Base-by-base conservation (phyloP, 345 rosid genomes). In the Brassica nigra region DNA sequence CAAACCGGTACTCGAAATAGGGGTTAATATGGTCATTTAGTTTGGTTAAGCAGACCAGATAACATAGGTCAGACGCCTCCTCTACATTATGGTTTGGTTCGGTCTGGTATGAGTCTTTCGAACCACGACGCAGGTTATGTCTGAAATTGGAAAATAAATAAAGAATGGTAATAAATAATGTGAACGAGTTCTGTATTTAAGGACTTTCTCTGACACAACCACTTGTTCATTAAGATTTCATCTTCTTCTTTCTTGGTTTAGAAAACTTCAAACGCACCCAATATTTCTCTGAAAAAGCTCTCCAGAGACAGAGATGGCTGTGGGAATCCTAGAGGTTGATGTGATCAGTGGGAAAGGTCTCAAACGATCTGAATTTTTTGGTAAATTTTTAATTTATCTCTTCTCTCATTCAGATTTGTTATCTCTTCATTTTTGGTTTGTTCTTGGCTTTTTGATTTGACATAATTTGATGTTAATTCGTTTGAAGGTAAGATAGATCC, bases 281-380 rank as follows among this genome's bases (percentile, higher is more conserved):
- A 34, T 0, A 65, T 8, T 64, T 64, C 6, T 65, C 7, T 59
- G 0, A 2, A 34, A 64, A 8, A 36, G 3, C 16, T 66, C 54
- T 37, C 16, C 16, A 20, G 20, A 65, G 30, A 36, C 42, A 31
- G 10, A 63, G 8, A 69, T 92, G 99, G 99, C 87, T 49, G 71
- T 86, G 5, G 99, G 99, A 68, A 70, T 86, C 23, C 68, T 95
- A 83, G 97, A 95, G 87, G 92, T 92, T 57, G 62, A 74, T 39
- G 81, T 92, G 55, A 78, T 89, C 42, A 84, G 71, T 74, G 97
- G 94, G 2, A 95, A 95, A 83, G 89, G 89, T 83, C 92, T 95
- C 44, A 67, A 81, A 68, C 63, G 76, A 71, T 66, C 86, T 1
- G 97, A 95, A 86, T 86, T 92, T 68, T 76, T 89, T 7, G 90